A percentile compares a stretch with the other conserved stretches of the same genome.
phyloP scores from a whole-genome alignment of 306 rosid species.

The Pyrus betulifolia region DNA sequence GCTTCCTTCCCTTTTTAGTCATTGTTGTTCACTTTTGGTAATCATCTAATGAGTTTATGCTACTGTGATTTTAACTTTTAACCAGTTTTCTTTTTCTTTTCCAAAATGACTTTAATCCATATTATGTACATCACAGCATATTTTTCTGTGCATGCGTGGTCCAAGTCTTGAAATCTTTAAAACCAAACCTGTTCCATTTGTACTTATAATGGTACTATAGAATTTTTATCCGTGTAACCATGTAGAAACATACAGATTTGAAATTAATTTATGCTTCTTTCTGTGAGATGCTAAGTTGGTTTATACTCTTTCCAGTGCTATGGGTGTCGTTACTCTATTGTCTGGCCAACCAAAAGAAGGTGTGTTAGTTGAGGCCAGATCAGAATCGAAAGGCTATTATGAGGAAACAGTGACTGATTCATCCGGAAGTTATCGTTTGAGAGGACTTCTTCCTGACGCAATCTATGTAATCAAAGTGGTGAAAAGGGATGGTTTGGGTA shows the following conservation, averaged over 20 bases:
- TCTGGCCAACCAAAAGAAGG: constrained; percentile 97
- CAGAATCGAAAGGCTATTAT: constrained; percentile 83
- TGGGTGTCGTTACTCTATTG: constrained; percentile 61
- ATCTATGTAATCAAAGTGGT: constrained; percentile 65
- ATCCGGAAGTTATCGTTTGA: constrained; percentile 75
- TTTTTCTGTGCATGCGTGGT: neutral
- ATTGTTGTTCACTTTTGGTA: neutral
- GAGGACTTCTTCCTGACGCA: constrained; percentile 92
- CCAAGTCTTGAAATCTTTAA: neutral
- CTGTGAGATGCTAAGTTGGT: constrained; percentile 30
- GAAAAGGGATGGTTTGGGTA: constrained; percentile 48
- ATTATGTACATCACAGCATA: constrained; percentile 6
- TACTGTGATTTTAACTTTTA: neutral
- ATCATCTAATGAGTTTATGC: neutral
- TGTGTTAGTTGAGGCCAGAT: constrained; percentile 81
- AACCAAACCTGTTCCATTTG: neutral
- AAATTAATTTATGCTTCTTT: neutral
- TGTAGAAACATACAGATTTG: neutral
- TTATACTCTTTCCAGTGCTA: constrained; percentile 56
- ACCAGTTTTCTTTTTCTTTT: neutral
- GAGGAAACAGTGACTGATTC: constrained; percentile 93
- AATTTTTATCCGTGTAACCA: neutral
- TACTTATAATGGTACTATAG: neutral
- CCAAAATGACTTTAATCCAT: neutral
- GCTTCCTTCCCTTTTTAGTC: neutral